Conservation (phyloP, 2,329 filamentous ascomycete species). For the Chaetomiaceae sp. region DNA sequence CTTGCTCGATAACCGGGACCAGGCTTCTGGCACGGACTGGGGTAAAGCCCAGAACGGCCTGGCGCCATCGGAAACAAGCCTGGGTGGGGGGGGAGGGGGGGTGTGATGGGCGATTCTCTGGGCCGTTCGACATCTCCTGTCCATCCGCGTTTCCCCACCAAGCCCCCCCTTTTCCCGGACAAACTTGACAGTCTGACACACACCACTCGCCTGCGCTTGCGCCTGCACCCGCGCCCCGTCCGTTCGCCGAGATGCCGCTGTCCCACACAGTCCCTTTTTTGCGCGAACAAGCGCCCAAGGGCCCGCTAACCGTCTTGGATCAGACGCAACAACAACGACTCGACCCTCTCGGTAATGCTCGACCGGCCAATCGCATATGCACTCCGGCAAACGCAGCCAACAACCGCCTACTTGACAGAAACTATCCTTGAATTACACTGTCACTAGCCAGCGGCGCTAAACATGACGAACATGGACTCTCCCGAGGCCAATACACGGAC, state of each 20-base stretch:
- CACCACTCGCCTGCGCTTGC: slow-evolving; percentile 7
- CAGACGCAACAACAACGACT: not conserved
- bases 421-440: not conserved
- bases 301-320: too few species aligned
- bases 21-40: slow-evolving; percentile 16
- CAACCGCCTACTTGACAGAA: too few species aligned
- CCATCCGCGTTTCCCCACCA: not conserved
- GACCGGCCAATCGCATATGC: not conserved
- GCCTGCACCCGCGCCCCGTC: slow-evolving; percentile 13
- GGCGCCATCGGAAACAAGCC: slow-evolving; percentile 24
- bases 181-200: not conserved
- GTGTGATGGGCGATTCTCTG: not conserved
- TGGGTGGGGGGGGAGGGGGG: not conserved
- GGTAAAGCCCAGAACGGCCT: slow-evolving; percentile 22
- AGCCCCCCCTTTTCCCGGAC: not conserved
- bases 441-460: not conserved
- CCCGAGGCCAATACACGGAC: not conserved
- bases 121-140: not conserved
- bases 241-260: slow-evolving; percentile 4
- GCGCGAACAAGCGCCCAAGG: slow-evolving; percentile 17
- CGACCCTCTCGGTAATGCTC: not conserved
- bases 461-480: not conserved
- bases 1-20: slow-evolving; percentile 14
- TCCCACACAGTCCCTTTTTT: slow-evolving; percentile 10
- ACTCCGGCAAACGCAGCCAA: not conserved